Percentiles rank a stretch among this genome's conserved stretches.
Evolutionary conservation across 441 rosid genomes (phyloP).

Genomic region (Bocquillonia castaneifolia): DNA sequence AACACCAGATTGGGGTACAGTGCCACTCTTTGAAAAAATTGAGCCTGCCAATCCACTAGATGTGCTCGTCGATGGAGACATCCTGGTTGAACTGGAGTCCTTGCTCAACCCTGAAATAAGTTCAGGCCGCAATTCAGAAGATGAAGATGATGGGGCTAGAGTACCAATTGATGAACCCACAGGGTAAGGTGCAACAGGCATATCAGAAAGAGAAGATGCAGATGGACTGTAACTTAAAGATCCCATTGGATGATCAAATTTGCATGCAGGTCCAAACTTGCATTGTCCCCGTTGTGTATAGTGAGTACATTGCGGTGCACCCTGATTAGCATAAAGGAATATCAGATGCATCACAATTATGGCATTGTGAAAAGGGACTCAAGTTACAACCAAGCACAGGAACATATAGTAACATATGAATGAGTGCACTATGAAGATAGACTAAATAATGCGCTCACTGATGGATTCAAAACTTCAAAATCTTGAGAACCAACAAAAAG

Average conservation of each 20-base stretch:
- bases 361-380: not conserved
- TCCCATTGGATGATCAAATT: slow-evolving; percentile 76
- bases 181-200: slow-evolving; percentile 85
- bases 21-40: slow-evolving; percentile 37
- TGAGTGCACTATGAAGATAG: not conserved
- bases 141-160: slow-evolving; percentile 73
- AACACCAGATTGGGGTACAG: slow-evolving; percentile 32
- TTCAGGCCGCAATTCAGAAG: slow-evolving; percentile 61
- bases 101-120: slow-evolving; percentile 45
- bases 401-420: not conserved
- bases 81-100: slow-evolving; percentile 41
- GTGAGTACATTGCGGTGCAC: slow-evolving; percentile 68
- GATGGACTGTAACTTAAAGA: slow-evolving; percentile 85
- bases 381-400: not conserved
- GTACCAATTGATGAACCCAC: slow-evolving; percentile 72
- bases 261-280: slow-evolving; percentile 86
- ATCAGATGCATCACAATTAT: slow-evolving; percentile 13
- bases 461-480: not conserved
- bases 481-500: slow-evolving; percentile 6
- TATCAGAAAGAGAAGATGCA: slow-evolving; percentile 83
- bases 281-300: slow-evolving; percentile 71
- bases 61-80: slow-evolving; percentile 40
- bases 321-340: slow-evolving; percentile 39
- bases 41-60: slow-evolving; percentile 49
- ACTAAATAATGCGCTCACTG: not conserved